Conservation (phyloP, 2,329 filamentous ascomycete species). For the Hypocreales sp. region DNA sequence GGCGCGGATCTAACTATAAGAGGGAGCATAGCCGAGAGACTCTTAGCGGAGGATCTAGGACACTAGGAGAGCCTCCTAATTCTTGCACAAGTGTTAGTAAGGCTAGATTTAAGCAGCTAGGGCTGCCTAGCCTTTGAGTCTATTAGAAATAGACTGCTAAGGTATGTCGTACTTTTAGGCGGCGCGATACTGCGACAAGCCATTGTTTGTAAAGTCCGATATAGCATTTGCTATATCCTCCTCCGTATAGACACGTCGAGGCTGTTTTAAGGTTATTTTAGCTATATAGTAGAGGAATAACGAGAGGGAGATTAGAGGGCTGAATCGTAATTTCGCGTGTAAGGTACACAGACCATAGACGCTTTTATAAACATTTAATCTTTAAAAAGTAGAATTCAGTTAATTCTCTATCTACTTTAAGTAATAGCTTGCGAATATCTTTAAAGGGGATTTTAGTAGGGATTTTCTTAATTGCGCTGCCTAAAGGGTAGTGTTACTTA, state of each 20-base stretch:
- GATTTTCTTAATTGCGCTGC: neutral
- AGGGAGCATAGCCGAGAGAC: neutral
- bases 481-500: too few species aligned
- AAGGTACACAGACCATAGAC: neutral
- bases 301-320: neutral
- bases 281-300: neutral
- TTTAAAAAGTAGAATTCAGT: neutral
- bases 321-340: neutral
- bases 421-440: neutral
- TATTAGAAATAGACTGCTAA: neutral
- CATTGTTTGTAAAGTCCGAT: neutral
- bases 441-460: neutral
- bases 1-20: neutral
- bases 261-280: neutral
- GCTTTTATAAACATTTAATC: neutral
- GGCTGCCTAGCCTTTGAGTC: neutral
- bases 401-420: neutral
- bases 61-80: neutral
- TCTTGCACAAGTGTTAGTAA: neutral
- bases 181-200: neutral
- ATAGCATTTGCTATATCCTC: neutral
- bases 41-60: neutral
- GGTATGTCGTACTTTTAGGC: neutral
- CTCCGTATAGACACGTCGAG: neutral
- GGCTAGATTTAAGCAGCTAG: neutral